phyloP scores from a whole-genome alignment of 768 basidiomycete genomes.

The Mycena indigotica region DNA sequence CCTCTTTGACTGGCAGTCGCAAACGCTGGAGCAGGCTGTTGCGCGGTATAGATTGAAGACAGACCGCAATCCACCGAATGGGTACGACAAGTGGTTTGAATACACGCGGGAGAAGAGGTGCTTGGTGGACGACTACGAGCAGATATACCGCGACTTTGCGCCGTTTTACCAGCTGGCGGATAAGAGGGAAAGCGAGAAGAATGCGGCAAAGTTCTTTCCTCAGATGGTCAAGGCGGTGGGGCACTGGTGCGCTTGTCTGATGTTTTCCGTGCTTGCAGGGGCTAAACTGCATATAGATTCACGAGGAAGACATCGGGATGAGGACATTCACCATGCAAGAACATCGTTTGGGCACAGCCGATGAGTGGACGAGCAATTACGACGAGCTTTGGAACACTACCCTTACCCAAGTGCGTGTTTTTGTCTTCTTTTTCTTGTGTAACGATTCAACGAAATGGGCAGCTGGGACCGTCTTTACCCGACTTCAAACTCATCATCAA shows the following conservation, averaged over 20 bases:
- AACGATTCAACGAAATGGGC: not conserved
- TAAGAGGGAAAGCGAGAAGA: not conserved
- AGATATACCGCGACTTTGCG: slow-evolving; percentile 2
- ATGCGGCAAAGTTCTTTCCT: not conserved
- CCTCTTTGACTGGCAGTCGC: slow-evolving; percentile 1
- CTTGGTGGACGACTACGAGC: slow-evolving; percentile 3
- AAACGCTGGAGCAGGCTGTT: not conserved
- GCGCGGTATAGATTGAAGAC: not conserved
- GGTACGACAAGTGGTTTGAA: not conserved
- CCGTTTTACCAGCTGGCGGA: slow-evolving; percentile 3
- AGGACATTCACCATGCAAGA: slow-evolving; percentile 10
- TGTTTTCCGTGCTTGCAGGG: not conserved
- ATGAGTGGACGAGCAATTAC: slow-evolving; percentile 6
- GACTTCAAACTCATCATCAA: slow-evolving; percentile 21
- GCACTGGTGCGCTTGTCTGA: not conserved
- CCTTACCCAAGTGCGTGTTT: not conserved
- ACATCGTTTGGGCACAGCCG: not conserved
- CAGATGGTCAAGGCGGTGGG: slow-evolving; percentile 7
- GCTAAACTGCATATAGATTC: slow-evolving; percentile 1
- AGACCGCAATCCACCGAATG: not conserved
- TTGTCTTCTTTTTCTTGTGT: not conserved
- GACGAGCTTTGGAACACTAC: slow-evolving; percentile 5
- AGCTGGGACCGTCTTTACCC: slow-evolving; percentile 9
- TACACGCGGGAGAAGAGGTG: not conserved
- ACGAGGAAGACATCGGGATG: slow-evolving; percentile 7